Conservation (phyloP, 164 flowering plant genomes). For the Cinnamomum chago region DNA sequence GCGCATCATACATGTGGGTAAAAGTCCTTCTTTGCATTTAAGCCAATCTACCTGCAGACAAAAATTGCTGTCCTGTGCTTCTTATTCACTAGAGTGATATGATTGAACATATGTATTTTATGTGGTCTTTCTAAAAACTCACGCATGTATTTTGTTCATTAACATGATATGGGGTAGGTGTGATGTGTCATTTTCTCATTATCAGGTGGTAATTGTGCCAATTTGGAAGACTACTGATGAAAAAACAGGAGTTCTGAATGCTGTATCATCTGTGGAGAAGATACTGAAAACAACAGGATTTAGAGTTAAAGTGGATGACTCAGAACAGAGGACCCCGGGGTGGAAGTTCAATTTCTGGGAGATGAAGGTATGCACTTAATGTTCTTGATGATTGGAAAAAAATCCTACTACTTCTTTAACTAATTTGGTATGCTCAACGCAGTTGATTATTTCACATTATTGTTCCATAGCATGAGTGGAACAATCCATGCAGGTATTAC, state of each 20-base stretch:
- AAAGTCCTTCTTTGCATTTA: background rate
- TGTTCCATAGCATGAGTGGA: too few species aligned
- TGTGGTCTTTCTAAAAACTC: background rate
- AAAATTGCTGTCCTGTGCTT: background rate
- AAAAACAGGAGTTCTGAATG: slow-evolving; percentile 58
- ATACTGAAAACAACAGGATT: slow-evolving; percentile 56
- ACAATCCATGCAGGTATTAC: too few species aligned
- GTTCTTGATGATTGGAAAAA: background rate
- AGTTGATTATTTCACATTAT: too few species aligned
- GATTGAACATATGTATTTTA: background rate
- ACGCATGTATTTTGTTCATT: background rate
- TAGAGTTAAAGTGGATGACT: slow-evolving; percentile 76
- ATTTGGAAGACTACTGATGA: slow-evolving; percentile 85
- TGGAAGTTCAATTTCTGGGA: slow-evolving; percentile 99
- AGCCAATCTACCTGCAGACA: background rate
- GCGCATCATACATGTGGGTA: too few species aligned
- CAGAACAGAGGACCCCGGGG: slow-evolving; percentile 91
- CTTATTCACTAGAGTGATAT: background rate
- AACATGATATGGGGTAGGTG: too few species aligned
- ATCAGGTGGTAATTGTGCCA: slow-evolving; percentile 82
- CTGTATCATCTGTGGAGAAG: slow-evolving; percentile 60
- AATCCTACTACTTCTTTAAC: background rate
- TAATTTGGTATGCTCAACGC: background rate
- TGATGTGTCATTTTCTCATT: background rate
- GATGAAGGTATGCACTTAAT: slow-evolving; percentile 64